Evolutionary conservation across 2,329 filamentous ascomycete genomes (phyloP).

Genomic region (Botrytis aclada): DNA sequence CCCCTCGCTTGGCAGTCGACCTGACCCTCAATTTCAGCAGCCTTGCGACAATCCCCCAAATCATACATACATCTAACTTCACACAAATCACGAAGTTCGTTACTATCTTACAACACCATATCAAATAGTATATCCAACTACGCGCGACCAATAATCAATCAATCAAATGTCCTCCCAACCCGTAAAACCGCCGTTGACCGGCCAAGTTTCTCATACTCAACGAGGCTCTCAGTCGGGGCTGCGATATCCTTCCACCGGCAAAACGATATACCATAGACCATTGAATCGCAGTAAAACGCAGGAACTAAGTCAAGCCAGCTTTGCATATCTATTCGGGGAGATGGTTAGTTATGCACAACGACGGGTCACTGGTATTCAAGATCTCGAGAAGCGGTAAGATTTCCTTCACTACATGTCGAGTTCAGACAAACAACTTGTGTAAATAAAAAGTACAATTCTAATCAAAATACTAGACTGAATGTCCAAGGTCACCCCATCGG

Average conservation of each 20-base stretch:
- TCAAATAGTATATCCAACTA: neutral
- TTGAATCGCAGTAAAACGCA: constrained; percentile 84
- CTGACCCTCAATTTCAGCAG: constrained; percentile 5
- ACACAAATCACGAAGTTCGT: neutral
- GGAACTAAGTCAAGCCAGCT: constrained; percentile 88
- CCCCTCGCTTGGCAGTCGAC: constrained; percentile 1
- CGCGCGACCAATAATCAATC: neutral
- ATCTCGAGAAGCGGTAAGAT: constrained; percentile 80
- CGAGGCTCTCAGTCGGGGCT: constrained; percentile 55
- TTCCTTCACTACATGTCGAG: neutral
- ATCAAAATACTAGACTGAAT: constrained; percentile 63
- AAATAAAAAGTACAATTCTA: neutral
- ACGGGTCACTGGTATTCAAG: constrained; percentile 86
- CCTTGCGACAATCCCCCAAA: constrained; percentile 12
- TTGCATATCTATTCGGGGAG: constrained; percentile 93
- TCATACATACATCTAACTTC: neutral
- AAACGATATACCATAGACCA: constrained; percentile 96
- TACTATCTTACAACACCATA: neutral
- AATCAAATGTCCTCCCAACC: constrained; percentile 37
- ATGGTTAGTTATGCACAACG: constrained; percentile 95
- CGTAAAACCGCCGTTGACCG: constrained; percentile 31
- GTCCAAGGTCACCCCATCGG: constrained; percentile 90
- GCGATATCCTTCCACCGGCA: constrained; percentile 86
- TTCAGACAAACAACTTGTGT: neutral
- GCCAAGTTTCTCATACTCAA: constrained; percentile 29